Base-by-base conservation (phyloP, 306 rosid species). In the Dalbergia cultrata region DNA sequence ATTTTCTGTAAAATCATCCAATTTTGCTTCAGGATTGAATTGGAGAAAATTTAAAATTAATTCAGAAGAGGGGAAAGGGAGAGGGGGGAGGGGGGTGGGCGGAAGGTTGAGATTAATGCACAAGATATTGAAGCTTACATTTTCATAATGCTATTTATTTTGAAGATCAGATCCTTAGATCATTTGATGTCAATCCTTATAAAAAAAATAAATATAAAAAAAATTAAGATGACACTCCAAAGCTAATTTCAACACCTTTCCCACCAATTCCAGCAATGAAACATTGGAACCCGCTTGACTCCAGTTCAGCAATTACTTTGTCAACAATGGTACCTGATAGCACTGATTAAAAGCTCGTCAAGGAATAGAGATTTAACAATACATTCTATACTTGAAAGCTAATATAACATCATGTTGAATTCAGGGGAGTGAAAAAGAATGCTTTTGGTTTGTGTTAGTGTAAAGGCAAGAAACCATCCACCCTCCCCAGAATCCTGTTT, bases 271-370 rank as follows among this genome's bases (percentile, higher is more conserved):
- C 90, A 1, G 96, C 96, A 39, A 73, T 89, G 85, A 93, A 82
- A 82, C 99, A 95, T 65, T 90, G 97, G 87, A 93, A 93, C 26
- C 98, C 97, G 74, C 87, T 78, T 3, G 96, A 90, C 90, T 95
- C 94, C 57, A 95, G 89, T 67, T 95, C 99, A 31, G 93, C 70
- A 73, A 87, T 84, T 71, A 93, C 94, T 79, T 85, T 84, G 8
- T 93, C 93, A 75, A 87, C 96, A 80, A 93, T 83, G 7, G 87
- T 87, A 71, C 89, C 89, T 75, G 98, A 90, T 62, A 95, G 89
- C 82, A 93, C 99, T 95, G 90, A 77, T 87, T 52, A 85, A 70
- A 75, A 75, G 50, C 53, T 85, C 22, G 86, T 93, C 58, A 91
- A 93, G 96, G 89, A 35, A 85, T 49, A 67, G 16, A 81, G 69